phyloP scores from a whole-genome alignment of 768 basidiomycete genomes.

The Astraeus odoratus region DNA sequence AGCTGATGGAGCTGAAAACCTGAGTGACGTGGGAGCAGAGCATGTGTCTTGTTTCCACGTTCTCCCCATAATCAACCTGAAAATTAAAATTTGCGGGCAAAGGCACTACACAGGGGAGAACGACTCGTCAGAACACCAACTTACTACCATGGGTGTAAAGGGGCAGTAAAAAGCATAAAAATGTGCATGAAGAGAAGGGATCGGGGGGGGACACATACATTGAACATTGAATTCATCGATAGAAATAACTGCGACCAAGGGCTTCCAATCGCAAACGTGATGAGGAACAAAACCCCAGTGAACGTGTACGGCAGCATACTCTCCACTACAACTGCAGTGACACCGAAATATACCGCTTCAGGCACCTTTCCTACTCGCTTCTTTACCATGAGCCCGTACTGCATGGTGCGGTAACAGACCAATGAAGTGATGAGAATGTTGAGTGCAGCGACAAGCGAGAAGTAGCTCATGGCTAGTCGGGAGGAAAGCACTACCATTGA shows the following conservation, averaged over 20 bases:
- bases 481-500: too few species aligned
- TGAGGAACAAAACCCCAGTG: constrained; percentile 18
- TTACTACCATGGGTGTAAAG: background rate
- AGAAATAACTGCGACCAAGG: constrained; percentile 7
- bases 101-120: constrained; percentile 12
- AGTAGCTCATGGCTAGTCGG: too few species aligned
- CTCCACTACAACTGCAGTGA: too few species aligned
- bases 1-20: constrained; percentile 10
- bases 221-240: constrained; percentile 19
- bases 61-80: constrained; percentile 15
- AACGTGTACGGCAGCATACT: constrained; percentile 22
- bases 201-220: constrained; percentile 15
- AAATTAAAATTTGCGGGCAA: constrained; percentile 21
- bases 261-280: constrained; percentile 15
- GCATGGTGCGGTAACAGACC: too few species aligned
- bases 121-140: background rate
- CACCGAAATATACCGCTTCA: too few species aligned
- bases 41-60: constrained; percentile 12
- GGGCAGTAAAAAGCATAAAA: background rate
- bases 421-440: too few species aligned
- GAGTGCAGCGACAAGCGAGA: too few species aligned
- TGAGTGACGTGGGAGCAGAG: constrained; percentile 5
- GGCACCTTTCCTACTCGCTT: too few species aligned
- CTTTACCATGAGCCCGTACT: too few species aligned
- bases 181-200: too few species aligned